phyloP scores from a whole-genome alignment of 345 rosid genomes.

The Kandelia obovata region DNA sequence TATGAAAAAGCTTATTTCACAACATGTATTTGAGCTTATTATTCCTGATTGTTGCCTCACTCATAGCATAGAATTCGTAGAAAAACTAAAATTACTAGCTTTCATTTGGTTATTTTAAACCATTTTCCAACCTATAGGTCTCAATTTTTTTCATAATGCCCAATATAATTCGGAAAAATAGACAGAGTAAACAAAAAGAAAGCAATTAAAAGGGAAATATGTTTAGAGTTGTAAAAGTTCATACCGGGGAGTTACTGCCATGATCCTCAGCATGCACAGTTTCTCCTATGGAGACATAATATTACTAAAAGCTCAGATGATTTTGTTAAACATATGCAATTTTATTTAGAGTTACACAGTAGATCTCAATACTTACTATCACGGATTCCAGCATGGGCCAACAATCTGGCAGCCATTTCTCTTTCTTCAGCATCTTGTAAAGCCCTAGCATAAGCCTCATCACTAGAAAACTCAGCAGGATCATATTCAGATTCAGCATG shows the following conservation, averaged over 20 bases:
- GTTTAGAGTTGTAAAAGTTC: neutral
- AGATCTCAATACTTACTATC: constrained; percentile 39
- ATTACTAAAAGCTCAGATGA: constrained; percentile 4
- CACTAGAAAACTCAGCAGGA: constrained; percentile 55
- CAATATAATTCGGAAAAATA: neutral
- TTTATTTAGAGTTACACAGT: neutral
- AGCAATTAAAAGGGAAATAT: neutral
- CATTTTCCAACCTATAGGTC: neutral
- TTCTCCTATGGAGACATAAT: constrained; percentile 46
- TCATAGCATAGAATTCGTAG: no score
- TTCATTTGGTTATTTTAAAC: no score
- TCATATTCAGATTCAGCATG: constrained; percentile 53
- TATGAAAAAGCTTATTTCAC: no score
- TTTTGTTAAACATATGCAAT: neutral
- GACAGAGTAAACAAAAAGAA: neutral
- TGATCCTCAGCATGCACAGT: constrained; percentile 50
- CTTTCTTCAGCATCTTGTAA: constrained; percentile 93
- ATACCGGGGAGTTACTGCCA: constrained; percentile 62
- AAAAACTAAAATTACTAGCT: no score
- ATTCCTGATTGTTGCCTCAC: no score
- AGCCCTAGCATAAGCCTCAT: constrained; percentile 91
- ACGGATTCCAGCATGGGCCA: constrained; percentile 66
- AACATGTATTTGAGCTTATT: no score
- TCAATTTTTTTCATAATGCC: neutral
- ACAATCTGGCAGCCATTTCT: constrained; percentile 72